These are phyloP conservation scores for Jackrogersella minutella DNA, from an alignment of 495 filamentous ascomycete species.

Conservation along the genomic window DNA sequence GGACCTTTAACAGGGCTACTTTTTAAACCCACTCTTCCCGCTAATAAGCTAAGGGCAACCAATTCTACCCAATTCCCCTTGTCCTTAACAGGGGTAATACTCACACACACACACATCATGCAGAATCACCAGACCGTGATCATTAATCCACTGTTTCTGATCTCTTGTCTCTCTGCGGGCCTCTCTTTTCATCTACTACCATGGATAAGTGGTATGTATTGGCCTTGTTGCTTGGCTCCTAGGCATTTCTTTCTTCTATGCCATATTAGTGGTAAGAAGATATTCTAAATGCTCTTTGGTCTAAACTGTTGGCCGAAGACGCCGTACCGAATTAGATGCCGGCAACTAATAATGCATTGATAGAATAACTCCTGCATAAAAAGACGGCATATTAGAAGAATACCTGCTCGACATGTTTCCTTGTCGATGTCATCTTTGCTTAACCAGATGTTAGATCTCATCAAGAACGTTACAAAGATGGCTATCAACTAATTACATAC, in stretches of 20 bases:
- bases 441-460: constrained; percentile 3
- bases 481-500: neutral
- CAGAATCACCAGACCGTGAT: constrained; percentile 38
- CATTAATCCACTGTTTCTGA: constrained; percentile 23
- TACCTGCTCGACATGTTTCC: neutral
- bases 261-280: neutral
- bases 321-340: neutral
- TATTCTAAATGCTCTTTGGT: no score
- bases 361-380: neutral
- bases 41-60: constrained; percentile 37
- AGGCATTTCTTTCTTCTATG: neutral
- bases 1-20: neutral
- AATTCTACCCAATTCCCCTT: constrained; percentile 28
- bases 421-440: constrained; percentile 5
- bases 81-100: constrained; percentile 31
- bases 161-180: constrained; percentile 17
- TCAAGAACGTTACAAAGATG: constrained; percentile 3
- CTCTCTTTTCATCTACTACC: constrained; percentile 2
- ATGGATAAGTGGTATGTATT: neutral
- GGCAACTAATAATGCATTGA: neutral
- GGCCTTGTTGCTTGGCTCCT: neutral
- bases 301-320: neutral
- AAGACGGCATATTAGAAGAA: constrained; percentile 6
- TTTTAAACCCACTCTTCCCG: constrained; percentile 27
- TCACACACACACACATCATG: constrained; percentile 37